Conservation (phyloP, 345 rosid genomes). For the Hibiscus syriacus region DNA sequence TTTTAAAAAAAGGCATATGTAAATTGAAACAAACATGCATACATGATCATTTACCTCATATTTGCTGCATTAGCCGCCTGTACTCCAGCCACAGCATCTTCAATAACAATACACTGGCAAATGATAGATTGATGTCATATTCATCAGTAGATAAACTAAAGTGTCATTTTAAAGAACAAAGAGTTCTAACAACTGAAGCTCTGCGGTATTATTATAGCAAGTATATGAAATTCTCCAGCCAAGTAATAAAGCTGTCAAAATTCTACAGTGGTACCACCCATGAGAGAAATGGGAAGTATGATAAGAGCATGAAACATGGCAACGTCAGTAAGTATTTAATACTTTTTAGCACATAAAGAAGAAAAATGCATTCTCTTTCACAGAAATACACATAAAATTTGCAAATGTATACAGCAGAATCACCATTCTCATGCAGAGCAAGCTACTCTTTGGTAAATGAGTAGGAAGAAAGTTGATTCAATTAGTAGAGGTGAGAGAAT, state of each 20-base stretch:
- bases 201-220: background rate
- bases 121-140: conserved; percentile 11
- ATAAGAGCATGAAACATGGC: background rate
- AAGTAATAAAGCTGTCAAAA: background rate
- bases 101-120: conserved; percentile 77
- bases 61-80: conserved; percentile 93
- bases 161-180: conserved; percentile 2
- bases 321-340: background rate
- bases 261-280: background rate
- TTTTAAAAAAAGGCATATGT: background rate
- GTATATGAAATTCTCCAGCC: background rate
- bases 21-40: conserved; percentile 6
- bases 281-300: background rate
- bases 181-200: background rate
- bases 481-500: background rate
- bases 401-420: background rate
- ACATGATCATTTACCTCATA: conserved; percentile 57
- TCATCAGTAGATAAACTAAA: background rate
- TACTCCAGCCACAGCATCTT: conserved; percentile 95
- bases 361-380: background rate
- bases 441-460: background rate
- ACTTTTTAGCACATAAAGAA: background rate
- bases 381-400: background rate
- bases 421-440: background rate
- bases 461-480: background rate